Evolutionary conservation across 2,329 filamentous ascomycete genomes (phyloP).

Genomic region (Ceratocystis destructans): DNA sequence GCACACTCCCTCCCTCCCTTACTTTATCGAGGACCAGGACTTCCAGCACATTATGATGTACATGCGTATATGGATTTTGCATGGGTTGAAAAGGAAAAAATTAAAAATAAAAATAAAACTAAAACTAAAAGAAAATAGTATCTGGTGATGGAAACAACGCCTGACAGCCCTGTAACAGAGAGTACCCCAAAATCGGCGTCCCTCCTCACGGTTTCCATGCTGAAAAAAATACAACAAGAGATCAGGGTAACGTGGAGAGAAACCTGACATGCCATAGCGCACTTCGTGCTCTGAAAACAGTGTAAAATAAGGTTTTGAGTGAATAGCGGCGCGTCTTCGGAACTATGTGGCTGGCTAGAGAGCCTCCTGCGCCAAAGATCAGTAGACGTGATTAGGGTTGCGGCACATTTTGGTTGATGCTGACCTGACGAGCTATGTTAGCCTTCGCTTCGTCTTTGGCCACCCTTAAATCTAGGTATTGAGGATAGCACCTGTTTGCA

Average conservation of each 20-base stretch:
- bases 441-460: neutral
- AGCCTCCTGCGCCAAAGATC: neutral
- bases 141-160: too few relatives aligned
- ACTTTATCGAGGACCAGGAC: neutral
- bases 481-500: neutral
- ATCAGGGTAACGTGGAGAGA: too few relatives aligned
- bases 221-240: too few relatives aligned
- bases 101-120: neutral
- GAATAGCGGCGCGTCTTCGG: neutral
- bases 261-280: neutral
- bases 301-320: neutral
- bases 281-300: too few relatives aligned
- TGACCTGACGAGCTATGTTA: neutral
- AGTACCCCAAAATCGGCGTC: too few relatives aligned
- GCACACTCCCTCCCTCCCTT: too few relatives aligned
- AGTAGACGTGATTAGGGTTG: neutral
- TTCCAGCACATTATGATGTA: neutral
- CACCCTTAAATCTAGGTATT: neutral
- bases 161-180: too few relatives aligned
- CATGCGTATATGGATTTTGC: neutral
- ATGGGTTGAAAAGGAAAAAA: neutral
- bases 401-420: neutral
- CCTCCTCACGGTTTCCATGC: too few relatives aligned
- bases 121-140: neutral
- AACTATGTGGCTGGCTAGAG: neutral